Base-by-base conservation (phyloP, 306 rosid genomes). In the Quercus gilva region DNA sequence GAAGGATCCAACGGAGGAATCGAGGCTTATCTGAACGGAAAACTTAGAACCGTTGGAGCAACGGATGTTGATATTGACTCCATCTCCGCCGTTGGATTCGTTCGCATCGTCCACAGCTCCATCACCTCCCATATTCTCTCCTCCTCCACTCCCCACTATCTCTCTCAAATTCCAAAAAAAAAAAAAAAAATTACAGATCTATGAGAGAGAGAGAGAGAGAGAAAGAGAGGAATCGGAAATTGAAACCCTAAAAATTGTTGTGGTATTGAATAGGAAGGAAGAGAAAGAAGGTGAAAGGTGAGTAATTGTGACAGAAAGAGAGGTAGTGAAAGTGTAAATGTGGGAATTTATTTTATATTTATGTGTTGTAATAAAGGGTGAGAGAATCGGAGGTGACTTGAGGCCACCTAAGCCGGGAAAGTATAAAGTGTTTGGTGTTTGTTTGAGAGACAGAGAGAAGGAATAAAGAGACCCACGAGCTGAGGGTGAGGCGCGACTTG, bases 21-120 rank as follows among this genome's bases (percentile, higher is more conserved):
- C 90, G 41, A 91, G 91, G 74, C 59, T 78, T 74, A 84, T 87
- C 77, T 73, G 87, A 49, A 88, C 90, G 17, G 91, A 74, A 80
- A 87, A 93, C 70, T 93, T 93, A 4, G 97, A 84, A 37, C 97
- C 97, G 77, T 81, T 90, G 74, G 98, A 90, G 56, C 92, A 89
- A 17, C 91, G 94, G 82, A 91, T 71, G 84, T 91, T 90, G 88
- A 93, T 71, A 49, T 14, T 79, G 69, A 87, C 92, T 77, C 82
- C 91, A 2, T 63, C 86, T 15, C 80, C 75, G 18, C 75, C 70
- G 73, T 78, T 71, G 5, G 79, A 76, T 65, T 88, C 85, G 74
- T 79, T 57, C 2, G 82, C 68, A 55, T 25, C 84, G 43, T 87
- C 92, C 57, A 74, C 82, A 23, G 81, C 74, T n/a, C 86, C 82